Evolutionary conservation across 1,139 yeast genomes (phyloP).

Genomic region (Debaryomyces subglobosus): DNA sequence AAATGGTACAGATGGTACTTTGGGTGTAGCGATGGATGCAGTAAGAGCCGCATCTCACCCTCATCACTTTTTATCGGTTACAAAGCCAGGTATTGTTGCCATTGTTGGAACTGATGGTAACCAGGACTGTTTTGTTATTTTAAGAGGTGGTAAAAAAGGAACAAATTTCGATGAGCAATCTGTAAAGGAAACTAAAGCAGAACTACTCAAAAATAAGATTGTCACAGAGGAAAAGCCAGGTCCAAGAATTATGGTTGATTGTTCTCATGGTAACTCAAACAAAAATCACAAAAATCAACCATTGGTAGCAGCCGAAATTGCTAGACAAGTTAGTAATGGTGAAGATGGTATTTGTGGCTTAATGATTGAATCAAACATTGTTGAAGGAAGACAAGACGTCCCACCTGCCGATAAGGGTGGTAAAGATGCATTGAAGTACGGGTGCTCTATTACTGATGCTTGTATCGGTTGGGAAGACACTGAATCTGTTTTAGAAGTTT

Average conservation of each 20-base stretch:
- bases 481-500: slow-evolving; percentile 64
- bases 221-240: slow-evolving; percentile 47
- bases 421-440: slow-evolving; percentile 74
- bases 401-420: slow-evolving; percentile 71
- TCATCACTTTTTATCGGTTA: slow-evolving; percentile 91
- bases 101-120: slow-evolving; percentile 96
- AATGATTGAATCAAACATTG: slow-evolving; percentile 92
- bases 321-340: slow-evolving; percentile 79
- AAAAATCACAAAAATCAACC: slow-evolving; percentile 94
- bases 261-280: slow-evolving; percentile 94
- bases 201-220: slow-evolving; percentile 60
- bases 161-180: slow-evolving; percentile 84
- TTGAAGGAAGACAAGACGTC: slow-evolving; percentile 92
- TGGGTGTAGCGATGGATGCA: slow-evolving; percentile 93
- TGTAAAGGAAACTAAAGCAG: slow-evolving; percentile 68
- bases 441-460: slow-evolving; percentile 95
- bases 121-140: slow-evolving; percentile 83
- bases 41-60: slow-evolving; percentile 90
- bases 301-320: slow-evolving; percentile 78
- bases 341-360: slow-evolving; percentile 82
- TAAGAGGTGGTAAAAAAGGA: slow-evolving; percentile 93
- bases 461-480: slow-evolving; percentile 92
- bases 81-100: slow-evolving; percentile 87
- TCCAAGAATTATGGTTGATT: slow-evolving; percentile 92
- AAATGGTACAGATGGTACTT: slow-evolving; percentile 93